Base-by-base conservation (phyloP, 352 stramenopile genomes). In the Globisporangium okanoganense region DNA sequence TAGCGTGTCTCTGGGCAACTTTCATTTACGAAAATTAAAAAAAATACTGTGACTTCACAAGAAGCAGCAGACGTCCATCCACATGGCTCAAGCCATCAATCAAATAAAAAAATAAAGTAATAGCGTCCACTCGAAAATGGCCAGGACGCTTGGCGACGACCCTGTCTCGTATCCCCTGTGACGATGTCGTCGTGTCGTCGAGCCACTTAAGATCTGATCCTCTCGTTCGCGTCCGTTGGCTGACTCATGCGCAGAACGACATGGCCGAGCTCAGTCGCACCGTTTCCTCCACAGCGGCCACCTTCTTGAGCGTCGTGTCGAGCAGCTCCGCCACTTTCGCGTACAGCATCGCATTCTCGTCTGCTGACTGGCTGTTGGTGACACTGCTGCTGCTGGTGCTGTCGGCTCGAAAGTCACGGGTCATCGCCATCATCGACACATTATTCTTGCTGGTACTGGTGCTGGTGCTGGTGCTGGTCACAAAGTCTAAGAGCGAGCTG, bases 231-330 rank as follows among this genome's bases (percentile, higher is more conserved):
- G 14, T 22, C 29, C 29, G 29, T 6, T 29, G 20, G 20, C 44
- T 50, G 44, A 36, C 9, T 71, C 71, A 90, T 41, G 76, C 69
- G 54, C 73, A 86, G 53, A 88, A 79, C 36, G 79, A 87, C 82
- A 91, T 89, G 51, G 76, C 75, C 18, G 73, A 87, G 58, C 70
- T 90, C 29, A 91, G 71, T n/a, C 82, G 80, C 47, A 94, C 73
- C 3, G 76, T 88, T 65, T 90, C 82, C 57, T 92, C 80, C 52
- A 92, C 81, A 3, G 73, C 72, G 13, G 82, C 79, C 38, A 92
- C 79, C 56, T 90, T 90, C 63, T 87, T 82, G 36, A 94, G 76
- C 48, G 82, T 91, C 45, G 70, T 68, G 59, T 90, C 77, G 51
- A 93, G 75, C 69, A 94, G 73, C 54, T 85, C 73, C 24, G 70